Evolutionary conservation across 2,329 filamentous ascomycete genomes (phyloP).

Genomic region (Helotiales sp.): DNA sequence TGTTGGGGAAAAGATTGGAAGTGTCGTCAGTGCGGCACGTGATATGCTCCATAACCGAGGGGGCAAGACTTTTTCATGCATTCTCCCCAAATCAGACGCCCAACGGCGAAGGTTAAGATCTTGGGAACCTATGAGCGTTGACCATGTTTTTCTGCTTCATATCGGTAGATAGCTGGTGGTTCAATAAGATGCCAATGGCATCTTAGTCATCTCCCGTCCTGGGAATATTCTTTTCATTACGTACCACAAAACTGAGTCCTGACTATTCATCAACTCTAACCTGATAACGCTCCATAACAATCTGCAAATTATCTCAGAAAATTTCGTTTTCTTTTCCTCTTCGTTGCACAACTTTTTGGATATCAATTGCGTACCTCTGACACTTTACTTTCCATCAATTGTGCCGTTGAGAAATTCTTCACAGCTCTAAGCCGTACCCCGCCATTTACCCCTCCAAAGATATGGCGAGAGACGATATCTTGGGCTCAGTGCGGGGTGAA

Average conservation of each 20-base stretch:
- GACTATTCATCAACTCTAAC: not conserved
- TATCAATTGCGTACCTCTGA: not conserved
- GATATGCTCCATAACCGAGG: not conserved
- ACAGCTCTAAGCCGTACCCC: not conserved
- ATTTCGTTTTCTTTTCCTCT: not conserved
- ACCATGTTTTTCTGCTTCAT: not conserved
- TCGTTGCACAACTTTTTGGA: not conserved
- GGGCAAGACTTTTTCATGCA: not conserved
- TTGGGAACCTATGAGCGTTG: not conserved
- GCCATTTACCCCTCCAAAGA: not conserved
- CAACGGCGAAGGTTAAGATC: not conserved
- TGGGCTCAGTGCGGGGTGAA: not conserved
- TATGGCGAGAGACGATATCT: not conserved
- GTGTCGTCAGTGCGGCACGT: not conserved
- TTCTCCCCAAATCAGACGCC: not conserved
- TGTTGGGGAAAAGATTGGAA: not conserved
- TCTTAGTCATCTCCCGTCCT: not conserved
- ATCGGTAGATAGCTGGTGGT: not conserved
- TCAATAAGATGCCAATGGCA: not conserved
- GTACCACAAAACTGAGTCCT: not conserved
- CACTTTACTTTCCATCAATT: not conserved
- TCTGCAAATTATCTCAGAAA: not conserved
- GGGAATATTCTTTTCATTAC: not conserved
- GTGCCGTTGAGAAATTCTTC: not conserved
- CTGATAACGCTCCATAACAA: no score